Evolutionary conservation across 495 filamentous ascomycete genomes (phyloP), one percentile per base, ranked within the genome.

Genomic region (Echria macrotheca): DNA sequence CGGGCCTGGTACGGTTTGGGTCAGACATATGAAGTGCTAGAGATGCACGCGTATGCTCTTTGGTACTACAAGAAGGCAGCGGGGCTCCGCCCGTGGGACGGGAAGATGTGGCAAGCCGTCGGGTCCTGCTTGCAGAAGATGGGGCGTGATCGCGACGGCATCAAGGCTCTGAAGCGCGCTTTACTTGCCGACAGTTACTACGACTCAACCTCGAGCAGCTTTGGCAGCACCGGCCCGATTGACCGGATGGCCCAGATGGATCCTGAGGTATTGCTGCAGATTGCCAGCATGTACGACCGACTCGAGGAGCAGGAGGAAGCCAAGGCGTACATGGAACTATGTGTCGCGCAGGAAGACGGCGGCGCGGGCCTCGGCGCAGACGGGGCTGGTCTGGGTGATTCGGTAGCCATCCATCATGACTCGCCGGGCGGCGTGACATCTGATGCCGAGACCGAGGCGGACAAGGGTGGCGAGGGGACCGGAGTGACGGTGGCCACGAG

Each of bases 51-150:
- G 49, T 99, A 99, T 64, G 87, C 91, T 4, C 72, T 97, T 1
- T 97, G 89, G 77, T 99, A 99, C 68, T 96, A 93, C 71, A 91
- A 99, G 58, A 89, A 91, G 42, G 93, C 93, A 0, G 91, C 94
- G 1, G 87, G 87, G 8, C 74, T 97, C 3, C 78, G 87, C 7
- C 89, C 93, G 1, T 95, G 88, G 72, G 94, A 99, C 55, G 85
- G 89, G 0, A 96, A 96, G 63, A 95, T 99, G 91, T 99, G 94
- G 94, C 84, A 90, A 67, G 94, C 94, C 0, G 89, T 99, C 31
- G 94, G 87, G 14, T 83, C 79, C 17, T 97, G 93, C 63, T 86
- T 93, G 44, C 83, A 89, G 39, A 89, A 88, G 56, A 90, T 96
- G 79, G 83, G 79, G 24, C 82, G 87, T 28, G 69, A 88, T 15